Evolutionary conservation across 805 yeast genomes (phyloP).

Genomic region (Wickerhamiella vanderwaltii): DNA sequence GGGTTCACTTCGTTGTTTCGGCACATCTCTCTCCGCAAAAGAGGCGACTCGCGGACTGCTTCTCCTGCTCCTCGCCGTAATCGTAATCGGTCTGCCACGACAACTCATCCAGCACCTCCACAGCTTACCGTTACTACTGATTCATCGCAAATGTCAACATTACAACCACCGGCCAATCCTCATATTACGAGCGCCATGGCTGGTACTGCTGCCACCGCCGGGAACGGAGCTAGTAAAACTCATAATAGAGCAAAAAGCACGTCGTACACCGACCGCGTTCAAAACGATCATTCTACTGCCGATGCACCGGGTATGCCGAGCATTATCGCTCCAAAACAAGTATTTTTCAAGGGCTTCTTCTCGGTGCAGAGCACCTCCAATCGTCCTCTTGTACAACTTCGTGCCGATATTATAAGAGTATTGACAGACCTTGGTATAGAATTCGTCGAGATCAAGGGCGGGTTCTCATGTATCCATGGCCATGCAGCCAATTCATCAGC

Average conservation of each 20-base stretch:
- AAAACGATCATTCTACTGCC: conserved; percentile 4
- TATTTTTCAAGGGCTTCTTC: conserved; percentile 85
- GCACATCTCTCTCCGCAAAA: conserved; percentile 18
- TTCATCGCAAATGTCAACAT: neutral
- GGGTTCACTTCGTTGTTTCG: conserved; percentile 17
- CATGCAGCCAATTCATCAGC: conserved; percentile 4
- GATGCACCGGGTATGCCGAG: conserved; percentile 74
- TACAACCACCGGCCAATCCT: neutral
- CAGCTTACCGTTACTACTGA: neutral
- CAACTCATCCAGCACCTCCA: conserved; percentile 6
- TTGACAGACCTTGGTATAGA: conserved; percentile 65
- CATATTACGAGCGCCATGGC: neutral
- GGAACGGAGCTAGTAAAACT: neutral
- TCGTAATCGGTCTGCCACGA: conserved; percentile 9
- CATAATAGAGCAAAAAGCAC: conserved; percentile 6
- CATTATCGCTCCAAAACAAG: conserved; percentile 81
- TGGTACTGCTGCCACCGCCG: neutral
- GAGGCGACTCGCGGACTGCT: neutral
- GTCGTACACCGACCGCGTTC: conserved; percentile 14
- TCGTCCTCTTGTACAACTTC: conserved; percentile 76
- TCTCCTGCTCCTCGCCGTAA: conserved; percentile 8
- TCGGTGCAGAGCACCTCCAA: conserved; percentile 92
- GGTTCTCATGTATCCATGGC: conserved; percentile 68
- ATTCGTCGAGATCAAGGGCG: conserved; percentile 85
- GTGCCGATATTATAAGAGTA: conserved; percentile 70